phyloP scores from a whole-genome alignment of 129 eudicot species.

The Flaveria sonorensis region DNA sequence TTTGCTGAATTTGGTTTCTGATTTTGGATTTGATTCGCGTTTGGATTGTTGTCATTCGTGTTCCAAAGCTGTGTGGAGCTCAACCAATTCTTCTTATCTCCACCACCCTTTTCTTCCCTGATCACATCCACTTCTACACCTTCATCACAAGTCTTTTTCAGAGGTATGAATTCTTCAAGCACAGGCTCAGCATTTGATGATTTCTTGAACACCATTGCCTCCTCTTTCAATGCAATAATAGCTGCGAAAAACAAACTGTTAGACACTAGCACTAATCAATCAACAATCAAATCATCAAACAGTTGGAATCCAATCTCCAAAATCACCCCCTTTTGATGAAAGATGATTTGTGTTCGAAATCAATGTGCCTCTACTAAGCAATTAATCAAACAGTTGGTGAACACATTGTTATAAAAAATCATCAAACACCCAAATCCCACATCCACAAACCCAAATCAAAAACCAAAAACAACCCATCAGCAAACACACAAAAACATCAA shows the following conservation, averaged over 20 bases:
- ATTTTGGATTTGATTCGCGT: constrained; percentile 18
- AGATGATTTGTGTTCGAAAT: not conserved
- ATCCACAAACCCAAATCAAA: no score
- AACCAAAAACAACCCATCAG: no score
- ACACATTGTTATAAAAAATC: not conserved
- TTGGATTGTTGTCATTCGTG: constrained; percentile 29
- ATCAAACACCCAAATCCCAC: constrained; percentile 22
- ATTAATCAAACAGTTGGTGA: constrained; percentile 3
- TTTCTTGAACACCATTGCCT: constrained; percentile 46
- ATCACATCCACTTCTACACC: constrained; percentile 34
- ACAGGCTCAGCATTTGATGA: constrained; percentile 50
- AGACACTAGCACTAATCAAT: no score
- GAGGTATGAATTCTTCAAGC: constrained; percentile 75
- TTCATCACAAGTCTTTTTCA: constrained; percentile 53
- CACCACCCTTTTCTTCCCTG: constrained; percentile 32
- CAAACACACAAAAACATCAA: constrained; percentile 6
- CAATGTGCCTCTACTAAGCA: not conserved
- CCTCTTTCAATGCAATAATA: constrained; percentile 52
- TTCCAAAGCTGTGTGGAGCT: constrained; percentile 93
- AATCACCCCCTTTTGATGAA: not conserved
- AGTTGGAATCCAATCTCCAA: not conserved
- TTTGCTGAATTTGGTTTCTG: constrained; percentile 26
- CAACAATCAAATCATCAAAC: constrained; percentile 13
- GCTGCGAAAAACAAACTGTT: constrained; percentile 44
- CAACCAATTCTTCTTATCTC: constrained; percentile 83